Evolutionary conservation across 345 rosid species (phyloP), one percentile per base, ranked within the genome.

Genomic region (Syzygium oleosum): DNA sequence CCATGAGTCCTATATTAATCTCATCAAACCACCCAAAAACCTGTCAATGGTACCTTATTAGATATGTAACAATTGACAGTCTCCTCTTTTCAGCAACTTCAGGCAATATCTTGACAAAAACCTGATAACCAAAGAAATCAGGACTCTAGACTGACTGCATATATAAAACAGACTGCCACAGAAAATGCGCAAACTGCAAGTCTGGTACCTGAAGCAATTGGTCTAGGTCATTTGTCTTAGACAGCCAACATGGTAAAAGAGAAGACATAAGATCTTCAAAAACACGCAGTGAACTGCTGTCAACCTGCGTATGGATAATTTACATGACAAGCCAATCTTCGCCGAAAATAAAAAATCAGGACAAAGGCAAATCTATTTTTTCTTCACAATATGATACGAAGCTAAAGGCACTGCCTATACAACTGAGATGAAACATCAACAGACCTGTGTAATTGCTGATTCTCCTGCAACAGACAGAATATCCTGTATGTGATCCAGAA

Each of bases 381-480:
- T 25, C 83, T 73, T 73, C 46, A 34, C 14, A 73, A 17, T 34
- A 17, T 73, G 83, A 73, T 22, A 19, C 19, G 49, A 52, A 29
- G 86, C 56, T 23, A 29, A 73, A 90, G 38, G 9, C 78, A 52
- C 43, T 58, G 53, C 46, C 85, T 56, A 77, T 13, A 88, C 86
- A 84, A 86, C 51, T 43, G 78, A 84, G 29, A 88, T 85, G 86
- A 58, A 85, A 17, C 49, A 79, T 87, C 51, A 89, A 92, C 94
- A 89, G 91, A 98, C 99, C 99, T 96, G 97, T 58, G 92, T 91
- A 61, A 94, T 92, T 1, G 98, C 91, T 84, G 99, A 97, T 91
- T 96, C 94, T 90, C 99, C 99, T 41, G 94, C 91, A 55, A 94
- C 93, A 53, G 93, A 85, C 87, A 98, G 93, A 90, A 96, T 94